Conservation (phyloP, 2,329 filamentous ascomycete genomes). For the Ustulina deusta region DNA sequence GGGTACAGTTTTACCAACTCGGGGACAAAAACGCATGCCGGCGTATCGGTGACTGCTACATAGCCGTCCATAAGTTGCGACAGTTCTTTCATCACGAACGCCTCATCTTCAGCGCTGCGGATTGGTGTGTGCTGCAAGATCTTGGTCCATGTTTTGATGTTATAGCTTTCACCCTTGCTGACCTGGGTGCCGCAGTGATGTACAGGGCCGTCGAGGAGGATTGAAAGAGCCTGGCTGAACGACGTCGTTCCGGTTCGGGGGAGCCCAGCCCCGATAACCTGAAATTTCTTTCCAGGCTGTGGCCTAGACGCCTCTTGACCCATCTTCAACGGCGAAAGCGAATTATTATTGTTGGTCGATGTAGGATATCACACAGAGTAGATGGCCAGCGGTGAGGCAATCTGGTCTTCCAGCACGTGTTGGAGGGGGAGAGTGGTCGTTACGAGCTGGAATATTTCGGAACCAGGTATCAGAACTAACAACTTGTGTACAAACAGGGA, state of each 20-base stretch:
- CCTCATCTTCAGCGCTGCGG: slow-evolving; percentile 37
- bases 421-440: neutral
- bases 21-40: slow-evolving; percentile 44
- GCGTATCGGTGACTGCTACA: slow-evolving; percentile 47
- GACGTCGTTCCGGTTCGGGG: slow-evolving; percentile 46
- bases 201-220: slow-evolving; percentile 45
- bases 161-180: slow-evolving; percentile 37
- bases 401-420: neutral
- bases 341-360: neutral
- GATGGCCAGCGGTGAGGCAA: neutral
- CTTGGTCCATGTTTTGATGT: slow-evolving; percentile 43
- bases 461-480: slow-evolving; percentile 1
- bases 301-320: slow-evolving; percentile 45
- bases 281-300: slow-evolving; percentile 41
- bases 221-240: slow-evolving; percentile 44
- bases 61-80: slow-evolving; percentile 45
- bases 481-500: slow-evolving; percentile 5
- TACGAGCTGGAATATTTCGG: slow-evolving; percentile 1
- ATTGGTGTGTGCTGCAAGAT: slow-evolving; percentile 40
- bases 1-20: slow-evolving; percentile 49
- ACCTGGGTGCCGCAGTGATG: slow-evolving; percentile 45
- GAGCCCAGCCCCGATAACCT: slow-evolving; percentile 46
- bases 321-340: slow-evolving; percentile 32
- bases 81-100: slow-evolving; percentile 34
- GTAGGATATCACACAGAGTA: neutral